Conservation (phyloP, 2,329 filamentous ascomycete genomes). For the Sclerotinia spermophila region DNA sequence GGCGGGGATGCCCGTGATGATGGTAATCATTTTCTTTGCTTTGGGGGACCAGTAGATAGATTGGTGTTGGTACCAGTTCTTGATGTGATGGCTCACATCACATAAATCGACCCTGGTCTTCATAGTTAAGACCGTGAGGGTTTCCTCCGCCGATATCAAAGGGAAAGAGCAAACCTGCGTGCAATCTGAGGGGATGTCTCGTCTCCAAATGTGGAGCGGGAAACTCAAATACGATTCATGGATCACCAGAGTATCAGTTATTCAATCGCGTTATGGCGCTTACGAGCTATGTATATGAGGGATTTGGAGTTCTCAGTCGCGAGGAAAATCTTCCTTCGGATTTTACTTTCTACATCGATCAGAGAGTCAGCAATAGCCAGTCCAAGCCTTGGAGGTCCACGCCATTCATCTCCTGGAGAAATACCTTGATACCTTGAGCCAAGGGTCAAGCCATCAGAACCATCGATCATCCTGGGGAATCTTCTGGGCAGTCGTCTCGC, state of each 20-base stretch:
- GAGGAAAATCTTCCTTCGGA: not conserved
- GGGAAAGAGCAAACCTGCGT: not conserved
- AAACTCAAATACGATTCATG: not conserved
- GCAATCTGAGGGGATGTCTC: not conserved
- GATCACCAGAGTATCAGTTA: not conserved
- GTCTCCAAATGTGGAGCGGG: not conserved
- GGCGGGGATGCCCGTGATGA: not conserved
- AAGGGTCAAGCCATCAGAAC: not conserved
- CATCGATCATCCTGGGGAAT: not conserved
- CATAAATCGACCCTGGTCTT: not conserved
- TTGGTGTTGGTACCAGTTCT: not conserved
- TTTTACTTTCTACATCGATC: not conserved
- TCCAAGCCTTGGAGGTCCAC: not conserved
- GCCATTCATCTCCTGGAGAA: not conserved
- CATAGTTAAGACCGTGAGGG: not conserved
- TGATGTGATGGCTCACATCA: not conserved
- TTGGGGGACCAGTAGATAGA: not conserved
- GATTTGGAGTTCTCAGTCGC: not conserved
- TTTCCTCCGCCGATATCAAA: no score
- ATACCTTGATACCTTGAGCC: not conserved
- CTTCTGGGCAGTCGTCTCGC: not conserved
- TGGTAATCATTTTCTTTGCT: not conserved
- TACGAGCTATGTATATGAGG: not conserved
- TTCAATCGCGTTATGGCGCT: not conserved
- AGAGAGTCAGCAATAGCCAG: not conserved